Evolutionary conservation across 768 basidiomycete genomes (phyloP), one percentile per base, ranked within the genome.

Genomic region (Lentinula detonsa): DNA sequence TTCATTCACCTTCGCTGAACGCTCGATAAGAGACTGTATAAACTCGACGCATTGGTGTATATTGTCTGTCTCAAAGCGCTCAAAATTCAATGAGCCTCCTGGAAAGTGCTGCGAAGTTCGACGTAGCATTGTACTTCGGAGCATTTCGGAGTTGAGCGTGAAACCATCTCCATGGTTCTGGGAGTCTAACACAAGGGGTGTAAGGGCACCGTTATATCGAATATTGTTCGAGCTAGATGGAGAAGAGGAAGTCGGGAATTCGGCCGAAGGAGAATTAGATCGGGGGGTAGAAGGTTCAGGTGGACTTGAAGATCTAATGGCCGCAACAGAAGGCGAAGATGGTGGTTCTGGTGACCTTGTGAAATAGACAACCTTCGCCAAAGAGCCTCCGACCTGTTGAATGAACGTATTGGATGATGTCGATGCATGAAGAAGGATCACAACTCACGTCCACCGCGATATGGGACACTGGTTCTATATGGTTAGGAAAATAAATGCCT

Each of bases 361-460:
- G 74, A 98, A 98, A 76, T 98, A 99, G 66, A 97, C 93, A 56
- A 99, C 92, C 74, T 99, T 99, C 63, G 95, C 96, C 13, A 99
- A 78, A 11, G 95, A 97, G 46, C 97, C 97, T 31, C 97, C 97
- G 70, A 98, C 90, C 95, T 98, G 74, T 62, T 68, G 58, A 68
- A 37, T 45, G 53, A 55, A 67, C 57, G 58, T 43, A 61, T 59
- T 59, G 34, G 39, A 63, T 54, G 58, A 56, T 57, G 45, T 28
- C 37, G 43, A 61, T 51, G 57, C 42, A 59, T 37, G 35, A 56
- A 39, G 31, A 52, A 55, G 48, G 54, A 58, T 49, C 62, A 16
- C 18, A 45, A 52, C 49, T 84, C 94, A 96, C 95, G 71, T 99
- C 96, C 60, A 99, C 88, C 3, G 97, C 97, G 59, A 98, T 95